Conservation (phyloP, 169 alveolate genomes). For the Plasmodium falciparum region DNA sequence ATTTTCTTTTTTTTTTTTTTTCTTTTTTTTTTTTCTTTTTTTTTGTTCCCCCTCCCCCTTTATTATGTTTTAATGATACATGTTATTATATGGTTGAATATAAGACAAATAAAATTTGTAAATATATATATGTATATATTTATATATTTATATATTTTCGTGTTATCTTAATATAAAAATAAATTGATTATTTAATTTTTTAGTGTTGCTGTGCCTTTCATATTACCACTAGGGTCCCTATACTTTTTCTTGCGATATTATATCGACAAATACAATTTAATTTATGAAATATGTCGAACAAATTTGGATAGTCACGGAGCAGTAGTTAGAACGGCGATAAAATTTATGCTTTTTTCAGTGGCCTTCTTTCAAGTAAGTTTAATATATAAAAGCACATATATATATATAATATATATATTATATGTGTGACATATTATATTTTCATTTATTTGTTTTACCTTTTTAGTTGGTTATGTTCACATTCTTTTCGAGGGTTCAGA, state of each 20-base stretch:
- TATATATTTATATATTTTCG: too few species aligned
- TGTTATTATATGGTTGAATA: too few species aligned
- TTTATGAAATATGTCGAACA: constrained; percentile 80
- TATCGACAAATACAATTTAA: constrained; percentile 85
- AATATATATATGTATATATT: too few species aligned
- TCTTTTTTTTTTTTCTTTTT: constrained; percentile 1
- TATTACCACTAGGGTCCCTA: constrained; percentile 81
- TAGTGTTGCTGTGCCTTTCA: constrained; percentile 80
- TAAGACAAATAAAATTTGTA: too few species aligned
- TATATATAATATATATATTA: background rate
- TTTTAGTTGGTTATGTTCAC: constrained; percentile 71
- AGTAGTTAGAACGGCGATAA: constrained; percentile 82
- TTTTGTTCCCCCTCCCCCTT: background rate
- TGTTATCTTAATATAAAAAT: too few species aligned
- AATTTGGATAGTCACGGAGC: constrained; percentile 86
- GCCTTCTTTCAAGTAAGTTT: constrained; percentile 78
- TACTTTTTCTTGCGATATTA: constrained; percentile 84
- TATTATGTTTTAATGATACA: too few species aligned
- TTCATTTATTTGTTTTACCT: background rate
- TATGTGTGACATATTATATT: constrained; percentile 20
- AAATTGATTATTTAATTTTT: background rate
- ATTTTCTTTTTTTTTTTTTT: constrained; percentile 6
- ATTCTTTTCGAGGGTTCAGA: constrained; percentile 64
- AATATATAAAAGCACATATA: background rate
- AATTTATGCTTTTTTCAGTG: constrained; percentile 85